Evolutionary conservation across 1,284 basidiomycete species (phyloP).

Genomic region (Porodaedalea pini): DNA sequence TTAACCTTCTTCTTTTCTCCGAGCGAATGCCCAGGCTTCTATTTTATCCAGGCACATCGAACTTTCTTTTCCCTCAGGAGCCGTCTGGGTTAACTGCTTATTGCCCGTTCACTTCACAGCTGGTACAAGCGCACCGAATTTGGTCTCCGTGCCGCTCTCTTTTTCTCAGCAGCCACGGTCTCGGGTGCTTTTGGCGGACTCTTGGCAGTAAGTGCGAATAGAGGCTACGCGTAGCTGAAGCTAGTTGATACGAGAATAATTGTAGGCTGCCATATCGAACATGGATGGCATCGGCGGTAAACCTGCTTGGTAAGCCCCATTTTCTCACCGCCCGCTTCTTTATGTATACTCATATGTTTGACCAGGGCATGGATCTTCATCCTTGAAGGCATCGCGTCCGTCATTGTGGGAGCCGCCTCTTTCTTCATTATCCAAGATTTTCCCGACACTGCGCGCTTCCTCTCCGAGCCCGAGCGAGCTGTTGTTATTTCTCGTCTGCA

Average conservation of each 20-base stretch:
- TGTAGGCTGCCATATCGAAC: conserved; percentile 23
- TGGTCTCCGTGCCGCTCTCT: conserved; percentile 26
- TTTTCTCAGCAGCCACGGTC: conserved; percentile 27
- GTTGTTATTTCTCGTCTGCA: conserved; percentile 59
- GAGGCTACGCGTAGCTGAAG: not conserved
- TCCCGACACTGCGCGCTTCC: conserved; percentile 39
- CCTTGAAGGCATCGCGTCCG: conserved; percentile 25
- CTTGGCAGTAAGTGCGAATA: conserved; percentile 5
- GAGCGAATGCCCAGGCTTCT: too few species aligned
- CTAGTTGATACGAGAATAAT: not conserved
- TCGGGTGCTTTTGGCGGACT: conserved; percentile 25
- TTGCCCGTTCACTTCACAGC: too few species aligned
- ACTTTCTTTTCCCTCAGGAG: not conserved
- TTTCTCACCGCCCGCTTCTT: not conserved
- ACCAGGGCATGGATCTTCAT: conserved; percentile 30
- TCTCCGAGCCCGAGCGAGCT: conserved; percentile 33
- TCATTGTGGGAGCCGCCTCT: conserved; percentile 32
- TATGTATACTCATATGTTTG: not conserved
- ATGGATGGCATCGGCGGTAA: conserved; percentile 29
- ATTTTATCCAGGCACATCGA: not conserved
- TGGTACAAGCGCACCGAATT: conserved; percentile 27
- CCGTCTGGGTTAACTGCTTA: too few species aligned
- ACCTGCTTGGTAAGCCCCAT: conserved; percentile 24
- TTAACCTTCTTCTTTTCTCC: too few species aligned
- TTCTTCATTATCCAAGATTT: conserved; percentile 41